These are phyloP conservation scores for Periconia macrospinosa DNA, from an alignment of 2,329 filamentous ascomycete species.

Conservation along the genomic window DNA sequence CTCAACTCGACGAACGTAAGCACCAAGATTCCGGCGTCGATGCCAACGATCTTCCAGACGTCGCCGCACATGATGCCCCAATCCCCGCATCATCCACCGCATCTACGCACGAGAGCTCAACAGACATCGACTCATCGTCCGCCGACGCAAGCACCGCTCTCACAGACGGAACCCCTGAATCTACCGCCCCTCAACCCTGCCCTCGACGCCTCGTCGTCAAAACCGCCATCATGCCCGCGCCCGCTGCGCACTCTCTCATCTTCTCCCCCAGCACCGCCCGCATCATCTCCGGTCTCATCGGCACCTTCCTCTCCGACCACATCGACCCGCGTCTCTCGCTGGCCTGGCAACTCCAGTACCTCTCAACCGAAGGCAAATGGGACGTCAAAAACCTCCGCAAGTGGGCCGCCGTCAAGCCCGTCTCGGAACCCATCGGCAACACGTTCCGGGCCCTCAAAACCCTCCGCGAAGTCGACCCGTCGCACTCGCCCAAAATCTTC, in stretches of 20 bases:
- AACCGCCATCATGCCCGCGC: constrained; percentile 70
- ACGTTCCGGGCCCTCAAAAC: constrained; percentile 93
- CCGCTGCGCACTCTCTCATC: constrained; percentile 80
- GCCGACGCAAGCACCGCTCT: constrained; percentile 31
- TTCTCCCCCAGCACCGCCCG: constrained; percentile 75
- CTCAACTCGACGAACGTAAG: constrained; percentile 23
- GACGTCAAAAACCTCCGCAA: constrained; percentile 95
- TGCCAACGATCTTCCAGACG: constrained; percentile 26
- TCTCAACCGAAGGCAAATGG: constrained; percentile 92
- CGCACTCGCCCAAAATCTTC: constrained; percentile 76
- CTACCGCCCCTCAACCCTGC: constrained; percentile 9
- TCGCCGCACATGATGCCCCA: constrained; percentile 19
- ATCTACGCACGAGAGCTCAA: constrained; percentile 18
- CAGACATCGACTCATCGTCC: constrained; percentile 11
- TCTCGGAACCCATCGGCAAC: constrained; percentile 75
- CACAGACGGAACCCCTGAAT: constrained; percentile 25
- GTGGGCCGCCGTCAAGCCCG: constrained; percentile 78
- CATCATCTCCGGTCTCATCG: constrained; percentile 77
- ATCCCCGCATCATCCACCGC: constrained; percentile 15
- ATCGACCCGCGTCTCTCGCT: constrained; percentile 78
- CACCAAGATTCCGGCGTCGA: constrained; percentile 41
- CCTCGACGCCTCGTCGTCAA: constrained; percentile 57
- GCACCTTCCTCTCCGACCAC: constrained; percentile 75
- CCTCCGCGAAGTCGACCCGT: constrained; percentile 81
- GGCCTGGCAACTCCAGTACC: constrained; percentile 87